Evolutionary conservation across 1,284 basidiomycete genomes (phyloP), one percentile per base, ranked within the genome.

Genomic region (Heterobasidion occidentale): DNA sequence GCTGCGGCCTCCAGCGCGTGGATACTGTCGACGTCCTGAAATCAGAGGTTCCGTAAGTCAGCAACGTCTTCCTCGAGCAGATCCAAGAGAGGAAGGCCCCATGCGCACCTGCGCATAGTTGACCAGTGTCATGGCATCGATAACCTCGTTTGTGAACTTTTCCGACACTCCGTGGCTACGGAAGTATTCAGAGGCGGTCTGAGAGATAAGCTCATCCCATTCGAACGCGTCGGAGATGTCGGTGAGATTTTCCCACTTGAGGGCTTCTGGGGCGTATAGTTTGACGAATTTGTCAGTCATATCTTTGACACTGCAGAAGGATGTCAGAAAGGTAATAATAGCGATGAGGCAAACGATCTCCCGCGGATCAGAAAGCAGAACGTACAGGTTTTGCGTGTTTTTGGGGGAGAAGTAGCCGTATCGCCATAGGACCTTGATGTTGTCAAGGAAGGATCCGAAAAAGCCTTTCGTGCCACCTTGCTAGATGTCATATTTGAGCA

Each of bases 111-210:
- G 88, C 27, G 84, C 92, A 65, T 95, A 95, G 70, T 98, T 98
- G 49, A 94, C 92, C 17, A 94, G 78, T 8, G 92, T 92, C 4
- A 86, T 84, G 2, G 85, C 88, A 59, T 93, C 92, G 51, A 95
- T 78, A 53, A 97, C 71, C 71, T 99, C 96, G 46, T 78, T 75
- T 7, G 83, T 77, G 70, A 86, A 94, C 53, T 73, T 74, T 53
- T 76, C 67, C 46, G 80, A 75, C 36, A 91, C 74, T 27, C 83
- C 83, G 17, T 81, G 74, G 35, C 72, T 64, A 33, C 71, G 65
- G 27, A 93, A 78, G 70, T 84, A 90, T 36, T 86, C 80, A 2
- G 75, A 68, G 0, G 81, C 81, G 14, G 80, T 84, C 53, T 76
- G 77, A 20, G 77, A 75, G 0, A 80, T 68, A 20, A 85, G 61